phyloP scores from a whole-genome alignment of 768 basidiomycete species.

The Tylopilus intermedius region DNA sequence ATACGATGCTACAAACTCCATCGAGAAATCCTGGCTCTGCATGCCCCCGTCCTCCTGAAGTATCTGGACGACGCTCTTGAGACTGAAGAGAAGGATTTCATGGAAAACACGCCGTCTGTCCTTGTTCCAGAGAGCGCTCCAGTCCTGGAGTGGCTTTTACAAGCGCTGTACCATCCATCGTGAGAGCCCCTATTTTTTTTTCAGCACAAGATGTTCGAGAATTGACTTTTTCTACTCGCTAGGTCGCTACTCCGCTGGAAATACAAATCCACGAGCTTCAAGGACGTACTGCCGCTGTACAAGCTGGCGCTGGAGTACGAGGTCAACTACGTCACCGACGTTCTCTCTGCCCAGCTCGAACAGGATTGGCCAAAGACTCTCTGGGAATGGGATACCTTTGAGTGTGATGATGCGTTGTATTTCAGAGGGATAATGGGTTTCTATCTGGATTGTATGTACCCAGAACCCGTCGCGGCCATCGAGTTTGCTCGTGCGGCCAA shows the following conservation, averaged over 20 bases:
- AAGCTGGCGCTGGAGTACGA: background rate
- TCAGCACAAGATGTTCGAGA: background rate
- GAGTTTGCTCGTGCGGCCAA: background rate
- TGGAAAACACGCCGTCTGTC: background rate
- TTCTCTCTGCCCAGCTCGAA: background rate
- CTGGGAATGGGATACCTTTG: background rate
- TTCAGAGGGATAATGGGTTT: background rate
- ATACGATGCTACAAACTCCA: background rate
- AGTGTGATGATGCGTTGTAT: background rate
- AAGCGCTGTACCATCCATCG: background rate
- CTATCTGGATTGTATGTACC: background rate
- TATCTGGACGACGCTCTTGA: background rate
- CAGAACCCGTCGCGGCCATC: background rate
- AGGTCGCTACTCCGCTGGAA: background rate
- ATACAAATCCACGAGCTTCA: background rate
- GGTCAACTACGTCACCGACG: background rate
- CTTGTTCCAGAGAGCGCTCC: background rate
- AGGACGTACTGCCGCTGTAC: background rate
- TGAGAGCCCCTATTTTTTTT: background rate
- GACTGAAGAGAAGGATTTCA: background rate
- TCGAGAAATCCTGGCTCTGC: background rate
- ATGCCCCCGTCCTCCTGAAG: background rate
- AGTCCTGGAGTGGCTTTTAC: background rate
- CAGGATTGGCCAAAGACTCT: background rate
- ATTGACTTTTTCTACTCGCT: background rate